Conservation (phyloP, 1,139 yeast species). For the Taiozyma sp. region DNA sequence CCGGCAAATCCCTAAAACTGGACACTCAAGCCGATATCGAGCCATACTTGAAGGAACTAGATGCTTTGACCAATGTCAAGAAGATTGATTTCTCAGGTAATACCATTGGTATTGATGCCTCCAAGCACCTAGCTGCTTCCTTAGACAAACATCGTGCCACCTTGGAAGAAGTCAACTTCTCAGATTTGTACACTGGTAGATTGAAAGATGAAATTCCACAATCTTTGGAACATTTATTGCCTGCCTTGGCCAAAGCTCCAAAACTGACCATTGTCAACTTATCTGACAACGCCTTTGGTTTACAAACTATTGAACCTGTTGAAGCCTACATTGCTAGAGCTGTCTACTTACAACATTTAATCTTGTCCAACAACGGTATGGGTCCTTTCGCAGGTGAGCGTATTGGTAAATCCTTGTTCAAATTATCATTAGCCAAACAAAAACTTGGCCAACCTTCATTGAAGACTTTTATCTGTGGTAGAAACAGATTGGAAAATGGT, state of each 20-base stretch:
- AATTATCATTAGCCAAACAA: slow-evolving; percentile 62
- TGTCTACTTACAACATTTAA: slow-evolving; percentile 75
- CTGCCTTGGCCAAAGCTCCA: slow-evolving; percentile 65
- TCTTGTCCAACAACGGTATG: slow-evolving; percentile 91
- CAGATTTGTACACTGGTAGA: slow-evolving; percentile 93
- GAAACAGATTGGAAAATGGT: slow-evolving; percentile 95
- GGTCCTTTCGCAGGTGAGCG: slow-evolving; percentile 97
- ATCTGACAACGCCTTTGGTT: slow-evolving; percentile 95
- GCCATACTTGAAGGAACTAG: slow-evolving; percentile 55
- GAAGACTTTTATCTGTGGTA: slow-evolving; percentile 89
- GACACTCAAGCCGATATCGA: slow-evolving; percentile 70
- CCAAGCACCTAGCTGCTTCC: slow-evolving; percentile 64
- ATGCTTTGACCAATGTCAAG: slow-evolving; percentile 37
- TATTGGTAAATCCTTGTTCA: slow-evolving; percentile 80
- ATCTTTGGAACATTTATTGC: slow-evolving; percentile 67
- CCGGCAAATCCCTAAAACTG: slow-evolving; percentile 76
- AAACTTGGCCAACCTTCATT: slow-evolving; percentile 38
- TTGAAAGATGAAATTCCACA: slow-evolving; percentile 92
- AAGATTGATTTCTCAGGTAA: slow-evolving; percentile 85
- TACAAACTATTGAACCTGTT: slow-evolving; percentile 88
- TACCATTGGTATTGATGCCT: slow-evolving; percentile 90
- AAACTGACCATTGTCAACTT: slow-evolving; percentile 71
- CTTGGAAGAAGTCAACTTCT: slow-evolving; percentile 67
- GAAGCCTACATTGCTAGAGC: slow-evolving; percentile 77
- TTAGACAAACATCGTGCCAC: slow-evolving; percentile 44